phyloP scores from a whole-genome alignment of 2,329 filamentous ascomycete species.

The Aureobasidium vineae region DNA sequence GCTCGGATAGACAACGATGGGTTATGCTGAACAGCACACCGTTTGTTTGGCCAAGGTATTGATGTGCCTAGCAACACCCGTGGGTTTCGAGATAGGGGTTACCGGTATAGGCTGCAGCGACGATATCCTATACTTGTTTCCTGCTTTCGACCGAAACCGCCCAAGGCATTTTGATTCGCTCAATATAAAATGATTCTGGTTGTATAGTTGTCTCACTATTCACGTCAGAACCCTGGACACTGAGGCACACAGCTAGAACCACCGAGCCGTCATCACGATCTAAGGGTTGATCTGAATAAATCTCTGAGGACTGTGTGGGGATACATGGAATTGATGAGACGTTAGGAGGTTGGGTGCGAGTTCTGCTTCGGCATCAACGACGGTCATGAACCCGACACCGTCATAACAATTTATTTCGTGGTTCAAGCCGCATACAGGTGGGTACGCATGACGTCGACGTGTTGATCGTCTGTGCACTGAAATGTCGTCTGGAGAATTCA shows the following conservation, averaged over 20 bases:
- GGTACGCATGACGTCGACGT: slow-evolving; percentile 12
- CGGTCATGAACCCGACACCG: slow-evolving; percentile 1
- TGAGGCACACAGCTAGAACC: background rate
- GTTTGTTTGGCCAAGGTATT: background rate
- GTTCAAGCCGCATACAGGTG: background rate
- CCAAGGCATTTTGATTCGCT: background rate
- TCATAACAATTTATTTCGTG: slow-evolving; percentile 7
- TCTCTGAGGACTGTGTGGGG: slow-evolving; percentile 4
- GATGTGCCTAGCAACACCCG: background rate
- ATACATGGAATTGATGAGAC: slow-evolving; percentile 9
- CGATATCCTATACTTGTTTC: background rate
- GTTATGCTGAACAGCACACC: background rate
- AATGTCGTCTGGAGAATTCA: background rate
- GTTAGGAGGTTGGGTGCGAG: slow-evolving; percentile 2
- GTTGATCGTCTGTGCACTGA: slow-evolving; percentile 16
- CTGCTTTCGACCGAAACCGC: background rate
- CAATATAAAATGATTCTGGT: background rate
- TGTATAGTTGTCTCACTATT: background rate
- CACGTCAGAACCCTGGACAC: background rate
- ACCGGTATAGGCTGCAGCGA: background rate
- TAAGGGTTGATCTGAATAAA: slow-evolving; percentile 10
- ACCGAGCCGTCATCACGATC: slow-evolving; percentile 4
- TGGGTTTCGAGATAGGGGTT: background rate
- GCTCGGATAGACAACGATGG: background rate
- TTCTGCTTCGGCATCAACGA: background rate